phyloP scores from a whole-genome alignment of 164 flowering plant genomes.

The Vitis vinifera region DNA sequence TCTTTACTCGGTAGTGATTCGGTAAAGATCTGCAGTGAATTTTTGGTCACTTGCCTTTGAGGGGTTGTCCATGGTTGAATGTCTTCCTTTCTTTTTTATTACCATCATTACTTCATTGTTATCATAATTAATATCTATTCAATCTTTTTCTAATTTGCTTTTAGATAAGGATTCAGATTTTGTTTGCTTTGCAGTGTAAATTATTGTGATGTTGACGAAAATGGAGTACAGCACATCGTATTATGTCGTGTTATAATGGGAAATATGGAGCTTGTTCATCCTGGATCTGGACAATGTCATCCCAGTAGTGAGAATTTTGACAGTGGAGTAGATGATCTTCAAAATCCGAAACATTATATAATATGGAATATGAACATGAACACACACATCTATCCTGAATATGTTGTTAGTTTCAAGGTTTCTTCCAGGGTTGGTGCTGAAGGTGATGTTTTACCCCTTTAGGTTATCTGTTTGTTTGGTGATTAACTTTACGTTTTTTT shows the following conservation, averaged over 20 bases:
- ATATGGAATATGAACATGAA: slow-evolving; percentile 81
- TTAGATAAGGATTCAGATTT: slow-evolving; percentile 11
- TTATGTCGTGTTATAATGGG: slow-evolving; percentile 95
- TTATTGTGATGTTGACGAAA: slow-evolving; percentile 90
- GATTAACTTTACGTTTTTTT: neutral
- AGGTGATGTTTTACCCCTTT: slow-evolving; percentile 58
- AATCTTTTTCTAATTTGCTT: neutral
- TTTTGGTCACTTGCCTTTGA: neutral
- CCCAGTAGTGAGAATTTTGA: slow-evolving; percentile 76
- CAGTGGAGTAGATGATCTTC: slow-evolving; percentile 79
- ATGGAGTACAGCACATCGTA: slow-evolving; percentile 68
- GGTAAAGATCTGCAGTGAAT: neutral
- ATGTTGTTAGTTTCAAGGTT: slow-evolving; percentile 79
- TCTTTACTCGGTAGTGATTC: neutral
- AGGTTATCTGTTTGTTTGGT: slow-evolving; percentile 2
- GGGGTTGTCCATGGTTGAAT: neutral
- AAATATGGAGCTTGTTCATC: slow-evolving; percentile 70
- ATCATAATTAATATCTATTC: no score
- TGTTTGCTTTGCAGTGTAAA: slow-evolving; percentile 56
- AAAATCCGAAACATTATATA: slow-evolving; percentile 56
- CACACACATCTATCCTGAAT: slow-evolving; percentile 84
- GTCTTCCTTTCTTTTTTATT: neutral
- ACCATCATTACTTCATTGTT: neutral
- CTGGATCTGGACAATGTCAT: slow-evolving; percentile 66
- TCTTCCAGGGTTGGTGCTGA: slow-evolving; percentile 27